Conservation (phyloP, 106 monocot species). For the Phalaenopsis equestris region DNA sequence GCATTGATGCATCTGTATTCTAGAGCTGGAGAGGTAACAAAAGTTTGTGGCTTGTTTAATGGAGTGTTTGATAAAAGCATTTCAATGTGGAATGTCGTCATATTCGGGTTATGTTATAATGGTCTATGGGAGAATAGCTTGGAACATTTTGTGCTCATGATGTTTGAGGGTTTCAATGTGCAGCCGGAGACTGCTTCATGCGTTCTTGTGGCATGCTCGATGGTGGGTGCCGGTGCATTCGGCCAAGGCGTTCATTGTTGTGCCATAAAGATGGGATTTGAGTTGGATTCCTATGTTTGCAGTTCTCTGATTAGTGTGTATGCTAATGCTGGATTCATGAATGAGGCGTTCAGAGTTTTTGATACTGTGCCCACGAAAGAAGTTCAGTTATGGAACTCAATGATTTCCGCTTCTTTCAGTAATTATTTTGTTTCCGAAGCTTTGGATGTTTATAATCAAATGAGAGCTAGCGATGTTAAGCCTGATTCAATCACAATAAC, state of each 20-base stretch:
- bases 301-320: slow-evolving; percentile 29
- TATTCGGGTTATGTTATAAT: slow-evolving; percentile 20
- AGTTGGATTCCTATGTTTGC: slow-evolving; percentile 21
- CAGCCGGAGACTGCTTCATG: slow-evolving; percentile 15
- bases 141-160: slow-evolving; percentile 29
- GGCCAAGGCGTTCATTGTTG: slow-evolving; percentile 33
- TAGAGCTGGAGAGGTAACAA: not conserved
- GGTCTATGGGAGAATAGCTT: slow-evolving; percentile 29
- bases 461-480: slow-evolving; percentile 5
- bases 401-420: slow-evolving; percentile 24
- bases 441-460: slow-evolving; percentile 17
- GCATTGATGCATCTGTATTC: slow-evolving; percentile 28
- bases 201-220: slow-evolving; percentile 20
- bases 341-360: slow-evolving; percentile 19
- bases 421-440: slow-evolving; percentile 15
- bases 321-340: slow-evolving; percentile 8
- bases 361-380: not conserved
- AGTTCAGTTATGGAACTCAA: slow-evolving; percentile 38
- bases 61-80: slow-evolving; percentile 6
- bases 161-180: not conserved
- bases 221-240: slow-evolving; percentile 9
- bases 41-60: slow-evolving; percentile 16
- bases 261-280: slow-evolving; percentile 23
- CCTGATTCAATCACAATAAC: slow-evolving; percentile 33
- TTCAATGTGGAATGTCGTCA: slow-evolving; percentile 23